Conservation (phyloP, 2,329 filamentous ascomycete species). For the Hypoxylon sp. region DNA sequence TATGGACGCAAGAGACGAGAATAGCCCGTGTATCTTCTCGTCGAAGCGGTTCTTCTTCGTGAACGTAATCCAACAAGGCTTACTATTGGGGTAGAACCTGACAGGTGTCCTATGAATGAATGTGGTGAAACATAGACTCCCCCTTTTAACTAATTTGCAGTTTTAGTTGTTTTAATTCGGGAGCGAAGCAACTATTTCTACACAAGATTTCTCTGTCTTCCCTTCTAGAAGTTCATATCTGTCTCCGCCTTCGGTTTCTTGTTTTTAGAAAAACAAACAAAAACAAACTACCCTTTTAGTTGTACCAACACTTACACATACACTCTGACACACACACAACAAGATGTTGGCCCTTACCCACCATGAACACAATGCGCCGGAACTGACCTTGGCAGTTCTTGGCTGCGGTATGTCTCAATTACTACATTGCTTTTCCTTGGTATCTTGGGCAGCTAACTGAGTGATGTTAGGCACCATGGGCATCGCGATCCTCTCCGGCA, state of each 20-base stretch:
- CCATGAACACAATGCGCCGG: slow-evolving; percentile 54
- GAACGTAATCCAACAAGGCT: slow-evolving; percentile 5
- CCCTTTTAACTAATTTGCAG: neutral
- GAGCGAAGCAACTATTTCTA: neutral
- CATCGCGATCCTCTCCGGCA: slow-evolving; percentile 83
- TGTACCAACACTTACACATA: neutral
- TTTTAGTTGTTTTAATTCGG: slow-evolving; percentile 7
- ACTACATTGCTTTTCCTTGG: neutral
- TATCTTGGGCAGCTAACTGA: slow-evolving; percentile 29
- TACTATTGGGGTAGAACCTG: slow-evolving; percentile 24
- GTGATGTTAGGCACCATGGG: slow-evolving; percentile 78
- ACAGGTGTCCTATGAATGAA: slow-evolving; percentile 35
- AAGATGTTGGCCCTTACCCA: slow-evolving; percentile 51
- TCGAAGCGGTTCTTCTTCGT: slow-evolving; percentile 41
- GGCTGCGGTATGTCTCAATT: slow-evolving; percentile 74
- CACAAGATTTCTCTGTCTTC: neutral
- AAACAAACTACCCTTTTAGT: slow-evolving; percentile 10
- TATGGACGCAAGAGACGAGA: slow-evolving; percentile 20
- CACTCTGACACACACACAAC: slow-evolving; percentile 4
- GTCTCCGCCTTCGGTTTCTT: slow-evolving; percentile 3
- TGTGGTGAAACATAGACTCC: slow-evolving; percentile 27
- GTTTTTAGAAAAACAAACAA: slow-evolving; percentile 7
- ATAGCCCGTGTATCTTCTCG: slow-evolving; percentile 6
- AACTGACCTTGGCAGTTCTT: slow-evolving; percentile 81
- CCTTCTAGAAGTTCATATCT: neutral